These are phyloP conservation scores for Peronospora belbahrii DNA, from an alignment of 352 stramenopile genomes.

Conservation along the genomic window DNA sequence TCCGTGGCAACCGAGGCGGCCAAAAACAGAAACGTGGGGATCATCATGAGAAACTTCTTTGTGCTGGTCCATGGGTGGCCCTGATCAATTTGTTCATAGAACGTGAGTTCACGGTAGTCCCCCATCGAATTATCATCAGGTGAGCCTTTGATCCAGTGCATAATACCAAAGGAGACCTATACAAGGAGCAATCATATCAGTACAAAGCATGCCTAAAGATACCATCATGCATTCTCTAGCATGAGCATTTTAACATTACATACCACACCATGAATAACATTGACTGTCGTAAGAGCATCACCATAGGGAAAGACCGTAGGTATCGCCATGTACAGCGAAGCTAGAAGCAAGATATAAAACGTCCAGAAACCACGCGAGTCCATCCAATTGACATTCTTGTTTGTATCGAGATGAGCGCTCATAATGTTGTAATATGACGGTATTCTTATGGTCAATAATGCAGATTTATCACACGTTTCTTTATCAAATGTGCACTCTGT, in stretches of 20 bases:
- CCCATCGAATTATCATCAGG: constrained; percentile 89
- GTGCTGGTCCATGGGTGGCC: constrained; percentile 86
- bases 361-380: constrained; percentile 82
- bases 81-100: constrained; percentile 94
- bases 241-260: background rate
- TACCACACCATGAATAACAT: constrained; percentile 84
- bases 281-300: constrained; percentile 75
- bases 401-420: constrained; percentile 55
- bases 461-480: too few relatives aligned
- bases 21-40: constrained; percentile 89
- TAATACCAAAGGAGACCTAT: constrained; percentile 88
- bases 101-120: constrained; percentile 91
- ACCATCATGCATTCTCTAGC: background rate
- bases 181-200: constrained; percentile 9
- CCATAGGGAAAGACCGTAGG: constrained; percentile 58
- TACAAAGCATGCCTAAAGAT: constrained; percentile 2
- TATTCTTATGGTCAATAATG: too few relatives aligned
- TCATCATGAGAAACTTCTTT: constrained; percentile 92
- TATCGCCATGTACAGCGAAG: constrained; percentile 74
- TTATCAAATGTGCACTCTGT: too few relatives aligned
- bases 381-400: constrained; percentile 91
- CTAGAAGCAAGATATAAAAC: constrained; percentile 78
- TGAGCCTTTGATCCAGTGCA: constrained; percentile 94
- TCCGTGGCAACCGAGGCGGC: constrained; percentile 80
- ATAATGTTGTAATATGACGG: too few relatives aligned